These are phyloP conservation scores for Actinomortierella wolfii DNA, from an alignment of 371 early-diverging fungal species.

Conservation along the genomic window DNA sequence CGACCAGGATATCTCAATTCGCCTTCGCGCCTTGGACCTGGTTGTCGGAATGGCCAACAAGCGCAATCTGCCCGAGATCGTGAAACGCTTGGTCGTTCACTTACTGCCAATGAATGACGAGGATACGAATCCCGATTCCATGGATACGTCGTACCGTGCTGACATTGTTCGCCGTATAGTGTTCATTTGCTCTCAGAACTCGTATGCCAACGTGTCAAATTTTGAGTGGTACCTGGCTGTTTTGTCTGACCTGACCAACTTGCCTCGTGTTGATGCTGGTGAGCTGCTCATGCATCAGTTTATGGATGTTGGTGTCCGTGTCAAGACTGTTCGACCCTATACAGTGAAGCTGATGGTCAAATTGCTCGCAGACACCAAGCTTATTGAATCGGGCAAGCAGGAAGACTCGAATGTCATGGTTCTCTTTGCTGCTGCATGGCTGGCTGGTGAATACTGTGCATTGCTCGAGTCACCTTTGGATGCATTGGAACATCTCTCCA, in stretches of 20 bases:
- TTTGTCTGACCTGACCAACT: conserved; percentile 75
- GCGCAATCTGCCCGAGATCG: conserved; percentile 78
- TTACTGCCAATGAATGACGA: conserved; percentile 60
- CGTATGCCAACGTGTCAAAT: conserved; percentile 83
- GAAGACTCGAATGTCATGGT: conserved; percentile 77
- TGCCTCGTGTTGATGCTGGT: conserved; percentile 78
- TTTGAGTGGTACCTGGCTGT: conserved; percentile 95
- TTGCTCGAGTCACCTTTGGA: conserved; percentile 51
- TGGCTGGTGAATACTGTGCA: conserved; percentile 87
- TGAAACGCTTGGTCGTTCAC: conserved; percentile 82
- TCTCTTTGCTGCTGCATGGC: conserved; percentile 88
- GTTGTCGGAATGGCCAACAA: conserved; percentile 84
- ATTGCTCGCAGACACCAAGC: conserved; percentile 58
- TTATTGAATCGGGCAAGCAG: conserved; percentile 65
- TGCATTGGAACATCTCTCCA: conserved; percentile 62
- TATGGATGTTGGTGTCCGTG: conserved; percentile 91
- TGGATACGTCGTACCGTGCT: conserved; percentile 79
- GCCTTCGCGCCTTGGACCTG: conserved; percentile 86
- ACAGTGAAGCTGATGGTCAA: conserved; percentile 78
- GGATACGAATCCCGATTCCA: conserved; percentile 18
- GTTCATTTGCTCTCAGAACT: conserved; percentile 80
- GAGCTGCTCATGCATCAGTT: conserved; percentile 70
- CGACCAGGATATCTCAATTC: conserved; percentile 90
- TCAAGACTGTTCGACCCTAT: conserved; percentile 80
- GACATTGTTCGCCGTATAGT: conserved; percentile 83